Conservation (phyloP, 306 rosid genomes). For the Clitoria ternatea region DNA sequence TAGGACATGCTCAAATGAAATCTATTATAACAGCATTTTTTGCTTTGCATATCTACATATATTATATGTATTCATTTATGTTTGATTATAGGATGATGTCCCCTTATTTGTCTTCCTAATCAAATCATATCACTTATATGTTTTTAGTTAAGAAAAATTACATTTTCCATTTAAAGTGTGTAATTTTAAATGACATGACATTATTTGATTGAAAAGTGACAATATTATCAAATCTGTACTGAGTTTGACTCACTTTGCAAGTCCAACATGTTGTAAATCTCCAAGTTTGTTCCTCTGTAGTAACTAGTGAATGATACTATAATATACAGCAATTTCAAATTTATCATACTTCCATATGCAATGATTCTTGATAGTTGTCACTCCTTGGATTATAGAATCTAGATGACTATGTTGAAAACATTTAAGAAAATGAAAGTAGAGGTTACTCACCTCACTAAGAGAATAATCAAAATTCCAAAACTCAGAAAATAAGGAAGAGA, state of each 20-base stretch:
- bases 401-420: not conserved
- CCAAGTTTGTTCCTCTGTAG: too few species aligned
- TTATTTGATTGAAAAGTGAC: too few species aligned
- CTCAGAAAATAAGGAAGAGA: not conserved
- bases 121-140: too few species aligned
- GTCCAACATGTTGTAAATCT: not conserved
- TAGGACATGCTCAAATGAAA: not conserved
- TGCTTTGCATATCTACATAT: not conserved
- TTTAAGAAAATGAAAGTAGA: not conserved
- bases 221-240: too few species aligned
- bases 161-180: too few species aligned
- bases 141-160: too few species aligned
- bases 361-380: not conserved
- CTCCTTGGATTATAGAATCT: not conserved
- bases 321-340: not conserved
- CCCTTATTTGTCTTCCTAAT: too few species aligned
- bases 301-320: too few species aligned
- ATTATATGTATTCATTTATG: not conserved
- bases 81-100: not conserved
- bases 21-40: not conserved
- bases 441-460: not conserved
- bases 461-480: not conserved
- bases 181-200: too few species aligned
- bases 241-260: not conserved
- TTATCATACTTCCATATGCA: not conserved